Percentiles rank a stretch among this genome's conserved stretches.
phyloP scores from a whole-genome alignment of 2,329 filamentous ascomycete genomes.

The Penicillium sp. region DNA sequence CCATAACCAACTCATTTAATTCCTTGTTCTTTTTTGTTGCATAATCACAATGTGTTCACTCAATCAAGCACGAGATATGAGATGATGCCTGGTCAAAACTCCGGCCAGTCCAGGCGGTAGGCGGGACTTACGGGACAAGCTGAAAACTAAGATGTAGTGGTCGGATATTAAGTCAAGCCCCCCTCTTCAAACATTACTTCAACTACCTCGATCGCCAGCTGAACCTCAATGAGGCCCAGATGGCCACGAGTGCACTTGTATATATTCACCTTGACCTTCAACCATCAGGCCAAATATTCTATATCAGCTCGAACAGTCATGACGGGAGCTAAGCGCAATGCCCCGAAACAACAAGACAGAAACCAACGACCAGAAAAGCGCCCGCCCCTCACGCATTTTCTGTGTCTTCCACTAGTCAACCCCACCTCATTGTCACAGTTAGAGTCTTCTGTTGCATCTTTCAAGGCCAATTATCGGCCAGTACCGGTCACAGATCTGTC shows the following conservation, averaged over 20 bases:
- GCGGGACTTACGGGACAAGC: too few relatives aligned
- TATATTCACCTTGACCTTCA: not conserved
- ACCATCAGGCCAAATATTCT: not conserved
- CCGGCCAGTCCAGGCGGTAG: too few relatives aligned
- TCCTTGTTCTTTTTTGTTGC: too few relatives aligned
- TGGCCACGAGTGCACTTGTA: not conserved
- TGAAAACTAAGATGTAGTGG: not conserved
- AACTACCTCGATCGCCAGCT: not conserved
- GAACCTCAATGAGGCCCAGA: not conserved
- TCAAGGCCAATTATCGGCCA: conserved; percentile 45
- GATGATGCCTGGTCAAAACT: too few relatives aligned
- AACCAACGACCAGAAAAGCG: conserved; percentile 22
- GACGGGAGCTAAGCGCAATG: conserved; percentile 5
- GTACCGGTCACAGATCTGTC: not conserved
- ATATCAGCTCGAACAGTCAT: conserved; percentile 1
- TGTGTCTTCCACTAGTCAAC: conserved; percentile 61
- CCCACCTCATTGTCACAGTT: conserved; percentile 62
- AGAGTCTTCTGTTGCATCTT: conserved; percentile 58
- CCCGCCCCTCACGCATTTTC: conserved; percentile 46
- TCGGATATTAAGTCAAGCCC: not conserved
- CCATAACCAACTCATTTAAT: too few relatives aligned
- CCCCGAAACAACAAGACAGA: conserved; percentile 7
- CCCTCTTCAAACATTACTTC: not conserved
- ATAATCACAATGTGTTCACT: too few relatives aligned
- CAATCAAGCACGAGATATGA: too few relatives aligned